Evolutionary conservation across 805 yeast genomes (phyloP), one percentile per base, ranked within the genome.

Genomic region (Ogataea ganodermae): DNA sequence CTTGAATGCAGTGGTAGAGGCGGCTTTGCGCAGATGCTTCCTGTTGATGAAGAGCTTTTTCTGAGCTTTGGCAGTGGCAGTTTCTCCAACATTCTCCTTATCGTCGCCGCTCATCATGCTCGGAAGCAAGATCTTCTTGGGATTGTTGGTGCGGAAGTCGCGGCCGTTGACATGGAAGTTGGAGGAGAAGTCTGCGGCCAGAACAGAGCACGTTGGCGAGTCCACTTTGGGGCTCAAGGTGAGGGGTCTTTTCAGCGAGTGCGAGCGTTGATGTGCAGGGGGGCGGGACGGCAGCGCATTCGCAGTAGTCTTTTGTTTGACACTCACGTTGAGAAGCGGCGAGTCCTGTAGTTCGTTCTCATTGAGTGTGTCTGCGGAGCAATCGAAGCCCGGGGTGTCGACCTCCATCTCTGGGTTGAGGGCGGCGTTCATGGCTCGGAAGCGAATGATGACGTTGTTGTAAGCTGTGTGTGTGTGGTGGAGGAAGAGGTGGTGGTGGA

Each of bases 111-210:
- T 46, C 46, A 57, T 54, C 55, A 59, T 55, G 44, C 57, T 52
- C 24, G 58, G 58, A 1, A 54, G 46, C 35, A 59, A 35, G 6
- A 55, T 50, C 44, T 58, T 56, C 50, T 56, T 53, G 8, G 62
- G 61, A 28, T 59, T 57, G 43, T 54, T 49, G 10, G 42, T 7
- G 10, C 42, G 31, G 43, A 48, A 46, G 21, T 50, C 42, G 17
- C 42, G 48, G 35, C 44, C 46, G 42, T 58, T 60, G 27, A 69
- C 67, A 50, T 68, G 73, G 52, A 70, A 69, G 54, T 70, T 70
- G 27, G 67, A 59, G 9, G 67, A 58, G 24, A 70, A 59, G 46
- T 70, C 72, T 23, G 70, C 73, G 4, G 72, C 71, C 21, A 70
- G 53, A 1, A 61, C 65, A 0, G 72, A 60, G 4, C 62, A 60